Conservation (phyloP, 768 basidiomycete species). For the Epithele typhae region DNA sequence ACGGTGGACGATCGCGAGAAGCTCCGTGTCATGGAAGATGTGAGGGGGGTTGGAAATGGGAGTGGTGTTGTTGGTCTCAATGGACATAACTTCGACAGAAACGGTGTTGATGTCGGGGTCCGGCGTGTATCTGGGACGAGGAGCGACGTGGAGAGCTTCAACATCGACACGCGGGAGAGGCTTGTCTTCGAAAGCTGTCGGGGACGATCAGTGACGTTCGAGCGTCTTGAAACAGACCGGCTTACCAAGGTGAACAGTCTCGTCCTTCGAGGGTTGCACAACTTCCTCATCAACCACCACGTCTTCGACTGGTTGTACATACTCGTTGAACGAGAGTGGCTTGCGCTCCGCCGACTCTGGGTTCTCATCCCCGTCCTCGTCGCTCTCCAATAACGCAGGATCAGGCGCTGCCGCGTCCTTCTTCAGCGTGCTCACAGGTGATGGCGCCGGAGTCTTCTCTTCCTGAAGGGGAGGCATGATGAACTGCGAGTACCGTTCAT, state of each 20-base stretch:
- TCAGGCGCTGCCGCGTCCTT: slow-evolving; percentile 20
- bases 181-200: slow-evolving; percentile 36
- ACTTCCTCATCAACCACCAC: not conserved
- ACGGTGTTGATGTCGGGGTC: slow-evolving; percentile 46
- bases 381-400: slow-evolving; percentile 1
- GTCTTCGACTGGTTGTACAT: not conserved
- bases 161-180: slow-evolving; percentile 49
- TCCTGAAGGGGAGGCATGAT: slow-evolving; percentile 64
- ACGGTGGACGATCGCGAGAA: slow-evolving; percentile 65
- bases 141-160: slow-evolving; percentile 36
- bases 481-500: slow-evolving; percentile 61
- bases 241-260: slow-evolving; percentile 13
- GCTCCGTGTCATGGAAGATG: slow-evolving; percentile 73
- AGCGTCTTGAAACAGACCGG: not conserved
- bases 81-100: slow-evolving; percentile 68
- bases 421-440: slow-evolving; percentile 52
- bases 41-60: slow-evolving; percentile 41
- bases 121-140: slow-evolving; percentile 19
- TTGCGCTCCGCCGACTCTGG: not conserved
- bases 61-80: slow-evolving; percentile 47
- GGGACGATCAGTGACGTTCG: not conserved
- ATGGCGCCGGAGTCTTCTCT: slow-evolving; percentile 53
- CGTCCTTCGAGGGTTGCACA: not conserved
- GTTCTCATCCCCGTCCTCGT: slow-evolving; percentile 2
- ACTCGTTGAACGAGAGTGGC: not conserved